Conservation (phyloP, 495 filamentous ascomycete species). For the Xylaria sp. region DNA sequence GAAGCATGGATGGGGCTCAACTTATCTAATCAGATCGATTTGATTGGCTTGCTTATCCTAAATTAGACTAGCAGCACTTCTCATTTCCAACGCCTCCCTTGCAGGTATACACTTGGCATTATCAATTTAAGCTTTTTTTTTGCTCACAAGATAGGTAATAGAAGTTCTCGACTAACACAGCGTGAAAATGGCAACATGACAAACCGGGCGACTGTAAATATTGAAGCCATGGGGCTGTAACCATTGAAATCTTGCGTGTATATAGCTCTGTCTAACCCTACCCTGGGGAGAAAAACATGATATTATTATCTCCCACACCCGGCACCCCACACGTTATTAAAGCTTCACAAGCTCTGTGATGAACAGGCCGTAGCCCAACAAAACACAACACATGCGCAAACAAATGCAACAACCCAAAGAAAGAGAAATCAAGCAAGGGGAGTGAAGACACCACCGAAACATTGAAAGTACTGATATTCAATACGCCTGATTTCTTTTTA, state of each 20-base stretch:
- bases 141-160: too few species aligned
- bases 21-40: background rate
- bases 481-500: conserved; percentile 12
- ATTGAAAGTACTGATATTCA: conserved; percentile 15
- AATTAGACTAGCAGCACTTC: background rate
- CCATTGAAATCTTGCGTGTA: too few species aligned
- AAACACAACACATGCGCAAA: background rate
- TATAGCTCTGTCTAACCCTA: too few species aligned
- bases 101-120: background rate
- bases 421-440: background rate
- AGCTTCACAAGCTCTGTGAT: too few species aligned
- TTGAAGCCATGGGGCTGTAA: background rate
- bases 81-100: background rate
- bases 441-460: background rate
- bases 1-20: too few species aligned
- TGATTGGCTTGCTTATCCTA: background rate
- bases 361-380: background rate
- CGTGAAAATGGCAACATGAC: background rate
- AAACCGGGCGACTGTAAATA: background rate
- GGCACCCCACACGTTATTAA: background rate
- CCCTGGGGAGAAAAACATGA: background rate
- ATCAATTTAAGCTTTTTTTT: background rate
- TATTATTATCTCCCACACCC: background rate
- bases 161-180: too few species aligned
- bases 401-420: background rate